These are phyloP conservation scores for Chytridium lagenaria DNA, from an alignment of 371 early-diverging fungal species.

Conservation along the genomic window DNA sequence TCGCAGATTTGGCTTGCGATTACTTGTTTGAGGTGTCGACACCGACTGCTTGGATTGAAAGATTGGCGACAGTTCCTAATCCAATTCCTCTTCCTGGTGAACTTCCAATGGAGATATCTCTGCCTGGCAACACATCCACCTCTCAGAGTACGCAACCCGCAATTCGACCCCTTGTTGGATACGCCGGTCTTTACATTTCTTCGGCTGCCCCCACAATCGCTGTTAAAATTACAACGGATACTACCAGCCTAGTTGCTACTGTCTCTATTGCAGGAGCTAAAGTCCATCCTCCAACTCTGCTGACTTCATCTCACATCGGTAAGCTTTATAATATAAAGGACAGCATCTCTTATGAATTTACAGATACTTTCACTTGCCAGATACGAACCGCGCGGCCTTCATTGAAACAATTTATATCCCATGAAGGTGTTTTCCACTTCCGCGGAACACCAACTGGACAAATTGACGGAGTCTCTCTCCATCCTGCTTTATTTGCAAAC, in stretches of 20 bases:
- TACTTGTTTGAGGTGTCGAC: not conserved
- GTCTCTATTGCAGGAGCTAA: not conserved
- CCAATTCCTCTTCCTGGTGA: slow-evolving; percentile 11
- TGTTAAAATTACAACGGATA: slow-evolving; percentile 9
- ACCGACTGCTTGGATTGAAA: not conserved
- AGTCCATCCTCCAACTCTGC: not conserved
- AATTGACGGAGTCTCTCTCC: slow-evolving; percentile 12
- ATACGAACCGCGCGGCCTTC: slow-evolving; percentile 6
- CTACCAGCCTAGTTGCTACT: slow-evolving; percentile 1
- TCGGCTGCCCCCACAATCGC: not conserved
- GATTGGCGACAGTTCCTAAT: not conserved
- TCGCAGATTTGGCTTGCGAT: slow-evolving; percentile 1
- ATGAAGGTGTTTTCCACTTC: slow-evolving; percentile 7
- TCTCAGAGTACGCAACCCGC: not conserved
- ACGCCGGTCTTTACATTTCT: slow-evolving; percentile 6
- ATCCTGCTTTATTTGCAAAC: not conserved
- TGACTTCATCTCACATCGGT: slow-evolving; percentile 3
- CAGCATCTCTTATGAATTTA: too few species aligned
- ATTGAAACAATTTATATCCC: not conserved
- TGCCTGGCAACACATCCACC: not conserved
- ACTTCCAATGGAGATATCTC: not conserved
- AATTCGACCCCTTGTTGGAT: not conserved
- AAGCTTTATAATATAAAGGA: not conserved
- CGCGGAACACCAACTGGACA: not conserved
- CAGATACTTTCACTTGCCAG: slow-evolving; percentile 6